Evolutionary conservation across 352 stramenopile genomes (phyloP), one percentile per base, ranked within the genome.

Genomic region (Phytophthora lateralis): DNA sequence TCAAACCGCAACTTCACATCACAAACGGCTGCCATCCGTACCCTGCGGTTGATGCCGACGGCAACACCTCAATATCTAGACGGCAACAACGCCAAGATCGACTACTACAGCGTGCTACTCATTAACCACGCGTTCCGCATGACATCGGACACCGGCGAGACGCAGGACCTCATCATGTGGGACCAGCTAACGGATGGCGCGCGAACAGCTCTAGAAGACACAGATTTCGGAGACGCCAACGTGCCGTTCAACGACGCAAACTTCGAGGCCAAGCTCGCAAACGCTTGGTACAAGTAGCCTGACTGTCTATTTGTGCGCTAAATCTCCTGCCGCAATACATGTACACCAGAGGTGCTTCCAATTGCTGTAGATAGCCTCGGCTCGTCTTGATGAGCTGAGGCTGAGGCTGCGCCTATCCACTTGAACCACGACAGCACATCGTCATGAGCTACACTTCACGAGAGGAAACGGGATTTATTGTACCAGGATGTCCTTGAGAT

Each of bases 61-160:
- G 71, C 17, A 67, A 80, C 42, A 73, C 55, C n/a, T n/a, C n/a
- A n/a, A n/a, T 42, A 42, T 42, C 35, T 42, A 10, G 35, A 42
- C 35, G 15, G 24, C 21, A 32, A 57, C 18, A 63, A 20, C 6
- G 37, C 50, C 37, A 57, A 57, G 26, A 48, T 57, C 9, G 50
- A 57, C 35, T 57, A 57, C 37, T 57, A 45, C 37, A 47, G 35
- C 35, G 5, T 39, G 5, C 20, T 57, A 6, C n/a, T 47, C 4
- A 57, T 57, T 37, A 47, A 48, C 24, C 50, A 57, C n/a, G 21
- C 50, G 3, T 47, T 57, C 24, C 24, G n/a, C 4, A 47, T 39
- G 37, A 47, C 50, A n/a, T 48, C 50, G 26, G n/a, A 47, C 10
- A 30, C 11, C 15, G 41, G 52, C 9, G 52, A 60, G 18, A 60